Base-by-base conservation (phyloP, 257 asterid species). In the Craterostigma plantagineum region DNA sequence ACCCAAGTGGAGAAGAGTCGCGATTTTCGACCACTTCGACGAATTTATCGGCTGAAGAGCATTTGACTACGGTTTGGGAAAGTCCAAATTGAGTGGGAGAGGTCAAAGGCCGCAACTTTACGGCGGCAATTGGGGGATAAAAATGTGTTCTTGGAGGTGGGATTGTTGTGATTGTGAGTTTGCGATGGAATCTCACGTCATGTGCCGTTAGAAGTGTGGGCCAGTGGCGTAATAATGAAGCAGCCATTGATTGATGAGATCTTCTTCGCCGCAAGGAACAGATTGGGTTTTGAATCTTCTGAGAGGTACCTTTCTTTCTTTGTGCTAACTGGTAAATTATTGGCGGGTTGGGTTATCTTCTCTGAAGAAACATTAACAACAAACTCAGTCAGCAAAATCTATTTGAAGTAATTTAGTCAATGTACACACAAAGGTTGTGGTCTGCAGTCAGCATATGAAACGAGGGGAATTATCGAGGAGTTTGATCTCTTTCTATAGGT, bases 181-280 rank as follows among this genome's bases (percentile, higher is more conserved):
- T 64, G 61, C 55, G 30, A 23, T 23, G 30, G 2, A 23, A 14
- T 33, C 65, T 71, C 12, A 45, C 46, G 18, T 16, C 48, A 53
- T 50, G 33, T 34, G 15, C 14, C 36, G 69, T 18, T 14, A 18
- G 12, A 34, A 61, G 42, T 43, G 60, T 46, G 30, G 73, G 46
- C 11, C 72, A 45, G 34, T 49, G 49, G 7, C 67, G 58, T 13
- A 57, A 36, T 46, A 65, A 34, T 40, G 68, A 56, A 55, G 91
- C 77, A 85, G n/a, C n/a, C n/a, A n/a, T n/a, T n/a, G n/a, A 81
- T 81, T 58, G 62, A 6, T 23, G 30, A 23, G 30, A 23, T 23
- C 30, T 23, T 23, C 30, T 23, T 2, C 30, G n/a, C n/a, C n/a
- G n/a, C n/a, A n/a, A n/a, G n/a, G n/a, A n/a, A n/a, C n/a, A n/a